A percentile compares a stretch with the other conserved stretches of the same genome.
These are phyloP conservation scores for Pythium rishiriense DNA, from an alignment of 352 stramenopile species.

Conservation along the genomic window DNA sequence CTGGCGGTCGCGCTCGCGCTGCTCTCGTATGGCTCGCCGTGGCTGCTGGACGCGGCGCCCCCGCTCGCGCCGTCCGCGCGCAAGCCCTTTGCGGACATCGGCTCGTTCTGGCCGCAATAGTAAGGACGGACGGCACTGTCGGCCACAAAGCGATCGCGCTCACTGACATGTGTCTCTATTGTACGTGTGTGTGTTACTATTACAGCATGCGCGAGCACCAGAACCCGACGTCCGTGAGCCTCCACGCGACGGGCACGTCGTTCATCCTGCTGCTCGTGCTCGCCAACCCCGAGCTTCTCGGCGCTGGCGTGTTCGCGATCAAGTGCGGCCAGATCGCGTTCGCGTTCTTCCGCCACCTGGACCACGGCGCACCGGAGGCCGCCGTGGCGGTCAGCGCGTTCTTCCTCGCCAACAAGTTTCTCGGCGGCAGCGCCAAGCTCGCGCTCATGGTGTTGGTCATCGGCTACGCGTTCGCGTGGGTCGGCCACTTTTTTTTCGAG, in stretches of 20 bases:
- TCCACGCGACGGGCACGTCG: constrained; percentile 47
- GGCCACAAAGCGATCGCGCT: too few species aligned
- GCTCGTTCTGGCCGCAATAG: constrained; percentile 49
- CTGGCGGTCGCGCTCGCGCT: constrained; percentile 31
- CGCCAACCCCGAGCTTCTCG: constrained; percentile 39
- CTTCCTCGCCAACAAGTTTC: constrained; percentile 35
- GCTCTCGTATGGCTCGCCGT: constrained; percentile 30
- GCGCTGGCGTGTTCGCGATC: constrained; percentile 29
- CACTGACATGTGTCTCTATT: neutral
- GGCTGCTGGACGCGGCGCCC: constrained; percentile 24
- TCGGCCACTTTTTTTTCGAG: constrained; percentile 68
- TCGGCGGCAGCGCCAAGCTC: constrained; percentile 28
- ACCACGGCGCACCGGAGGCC: constrained; percentile 38
- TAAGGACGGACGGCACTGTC: constrained; percentile 14
- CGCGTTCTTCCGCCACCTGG: constrained; percentile 36
- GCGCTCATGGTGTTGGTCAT: constrained; percentile 31
- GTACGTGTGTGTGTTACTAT: neutral
- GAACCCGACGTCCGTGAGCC: constrained; percentile 41
- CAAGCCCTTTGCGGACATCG: constrained; percentile 45
- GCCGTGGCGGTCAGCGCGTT: constrained; percentile 33
- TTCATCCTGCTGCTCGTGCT: constrained; percentile 38
- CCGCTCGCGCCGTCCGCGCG: constrained; percentile 28
- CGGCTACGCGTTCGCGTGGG: constrained; percentile 66
- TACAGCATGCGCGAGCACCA: constrained; percentile 42
- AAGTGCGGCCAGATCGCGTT: constrained; percentile 46